phyloP scores from a whole-genome alignment of 2,329 filamentous ascomycete genomes.

The Leptodontidium sp. region DNA sequence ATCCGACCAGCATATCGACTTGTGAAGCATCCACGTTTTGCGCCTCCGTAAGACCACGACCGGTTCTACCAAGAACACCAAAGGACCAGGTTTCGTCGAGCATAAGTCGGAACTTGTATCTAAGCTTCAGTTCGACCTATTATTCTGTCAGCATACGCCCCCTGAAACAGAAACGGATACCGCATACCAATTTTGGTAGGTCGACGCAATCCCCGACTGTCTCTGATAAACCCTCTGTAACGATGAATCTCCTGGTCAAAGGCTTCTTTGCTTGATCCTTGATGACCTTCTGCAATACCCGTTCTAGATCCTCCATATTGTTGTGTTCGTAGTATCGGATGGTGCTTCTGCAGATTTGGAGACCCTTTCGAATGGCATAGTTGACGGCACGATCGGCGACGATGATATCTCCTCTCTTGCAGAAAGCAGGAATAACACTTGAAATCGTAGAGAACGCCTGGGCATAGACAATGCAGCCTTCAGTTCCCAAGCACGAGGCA shows the following conservation, averaged over 20 bases:
- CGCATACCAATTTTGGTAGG: constrained; percentile 78
- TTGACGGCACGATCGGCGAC: constrained; percentile 94
- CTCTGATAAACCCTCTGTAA: constrained; percentile 95
- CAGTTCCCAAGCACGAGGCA: constrained; percentile 85
- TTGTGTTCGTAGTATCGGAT: constrained; percentile 96
- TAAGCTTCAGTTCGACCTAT: constrained; percentile 88
- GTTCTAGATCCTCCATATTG: constrained; percentile 92
- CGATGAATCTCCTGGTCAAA: constrained; percentile 90
- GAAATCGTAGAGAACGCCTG: constrained; percentile 96
- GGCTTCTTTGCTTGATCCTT: constrained; percentile 86
- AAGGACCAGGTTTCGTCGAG: constrained; percentile 98
- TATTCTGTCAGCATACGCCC: constrained; percentile 6
- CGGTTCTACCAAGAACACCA: constrained; percentile 89
- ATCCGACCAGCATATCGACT: constrained; percentile 97
- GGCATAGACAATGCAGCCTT: constrained; percentile 92
- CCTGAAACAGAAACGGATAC: background rate
- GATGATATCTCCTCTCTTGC: constrained; percentile 96
- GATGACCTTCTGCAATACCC: constrained; percentile 82
- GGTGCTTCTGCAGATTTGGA: constrained; percentile 90
- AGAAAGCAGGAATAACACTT: constrained; percentile 96
- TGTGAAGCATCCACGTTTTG: constrained; percentile 94
- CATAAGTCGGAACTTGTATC: constrained; percentile 97
- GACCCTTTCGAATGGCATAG: constrained; percentile 90
- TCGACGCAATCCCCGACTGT: constrained; percentile 85
- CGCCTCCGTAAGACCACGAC: constrained; percentile 91